These are phyloP conservation scores for Phytophthora fragariae DNA, from an alignment of 352 stramenopile genomes.

Conservation along the genomic window DNA sequence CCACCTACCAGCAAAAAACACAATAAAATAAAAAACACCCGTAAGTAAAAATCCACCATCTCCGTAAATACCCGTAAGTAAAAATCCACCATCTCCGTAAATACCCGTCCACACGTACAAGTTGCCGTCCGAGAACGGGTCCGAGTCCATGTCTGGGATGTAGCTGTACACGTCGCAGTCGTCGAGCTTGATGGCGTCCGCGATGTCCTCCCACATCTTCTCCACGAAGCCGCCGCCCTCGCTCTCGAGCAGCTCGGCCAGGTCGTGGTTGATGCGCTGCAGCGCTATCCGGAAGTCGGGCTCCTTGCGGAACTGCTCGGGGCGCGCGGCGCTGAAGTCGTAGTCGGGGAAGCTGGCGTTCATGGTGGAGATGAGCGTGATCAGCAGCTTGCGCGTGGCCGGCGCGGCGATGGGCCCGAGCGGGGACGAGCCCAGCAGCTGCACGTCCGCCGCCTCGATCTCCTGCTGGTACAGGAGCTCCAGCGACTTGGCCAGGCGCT, in stretches of 20 bases:
- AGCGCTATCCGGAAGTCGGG: conserved; percentile 86
- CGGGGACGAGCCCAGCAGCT: conserved; percentile 74
- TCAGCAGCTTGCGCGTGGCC: conserved; percentile 89
- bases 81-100: background rate
- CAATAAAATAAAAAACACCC: background rate
- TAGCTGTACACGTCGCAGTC: conserved; percentile 95
- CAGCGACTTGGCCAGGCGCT: conserved; percentile 91
- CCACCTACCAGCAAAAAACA: conserved; percentile 62
- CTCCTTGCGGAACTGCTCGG: conserved; percentile 93
- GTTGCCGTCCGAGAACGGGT: conserved; percentile 93
- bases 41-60: background rate
- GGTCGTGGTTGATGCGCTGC: conserved; percentile 89
- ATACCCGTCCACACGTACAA: conserved; percentile 28
- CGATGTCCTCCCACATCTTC: conserved; percentile 96
- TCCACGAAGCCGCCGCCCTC: conserved; percentile 99
- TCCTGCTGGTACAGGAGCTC: conserved; percentile 90
- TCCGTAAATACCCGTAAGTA: background rate
- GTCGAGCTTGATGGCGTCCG: conserved; percentile 86
- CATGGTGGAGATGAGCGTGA: conserved; percentile 95
- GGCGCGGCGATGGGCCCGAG: conserved; percentile 80
- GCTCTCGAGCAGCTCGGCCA: conserved; percentile 94
- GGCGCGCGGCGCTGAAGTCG: conserved; percentile 90
- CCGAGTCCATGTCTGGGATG: conserved; percentile 94
- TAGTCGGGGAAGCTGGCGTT: conserved; percentile 95
- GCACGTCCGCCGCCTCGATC: conserved; percentile 58